Conservation (phyloP, 2,329 filamentous ascomycete genomes). For the Chaetomium strumarium region DNA sequence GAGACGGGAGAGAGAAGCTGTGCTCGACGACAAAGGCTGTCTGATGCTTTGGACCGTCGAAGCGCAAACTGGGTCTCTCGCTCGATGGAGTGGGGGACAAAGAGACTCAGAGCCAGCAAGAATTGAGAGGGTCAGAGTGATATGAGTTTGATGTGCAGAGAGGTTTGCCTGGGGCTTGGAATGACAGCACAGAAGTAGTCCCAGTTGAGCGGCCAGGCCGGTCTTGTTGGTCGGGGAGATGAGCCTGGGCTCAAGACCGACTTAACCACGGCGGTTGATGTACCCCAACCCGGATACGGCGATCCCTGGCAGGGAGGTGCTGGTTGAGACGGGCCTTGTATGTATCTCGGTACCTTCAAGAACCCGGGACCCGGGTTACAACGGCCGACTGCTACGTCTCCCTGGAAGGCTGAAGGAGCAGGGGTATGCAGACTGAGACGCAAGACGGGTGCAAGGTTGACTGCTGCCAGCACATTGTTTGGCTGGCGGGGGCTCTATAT, state of each 20-base stretch:
- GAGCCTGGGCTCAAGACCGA: conserved; percentile 10
- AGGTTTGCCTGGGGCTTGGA: conserved; percentile 2
- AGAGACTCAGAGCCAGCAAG: conserved; percentile 6
- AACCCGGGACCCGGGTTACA: conserved; percentile 3
- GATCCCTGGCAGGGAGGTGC: conserved; percentile 17
- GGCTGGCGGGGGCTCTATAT: conserved; percentile 17
- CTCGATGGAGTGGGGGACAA: conserved; percentile 6
- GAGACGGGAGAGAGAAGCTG: conserved; percentile 4
- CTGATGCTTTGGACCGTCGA: neutral
- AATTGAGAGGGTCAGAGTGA: conserved; percentile 3
- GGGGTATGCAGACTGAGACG: neutral
- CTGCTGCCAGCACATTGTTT: conserved; percentile 21
- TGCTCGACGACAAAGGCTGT: neutral
- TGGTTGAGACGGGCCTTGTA: neutral
- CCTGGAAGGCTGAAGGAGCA: conserved; percentile 3
- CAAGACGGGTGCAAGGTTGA: conserved; percentile 14
- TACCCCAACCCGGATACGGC: conserved; percentile 12
- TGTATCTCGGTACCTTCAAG: conserved; percentile 13
- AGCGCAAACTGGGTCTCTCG: neutral
- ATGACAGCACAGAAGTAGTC: conserved; percentile 8
- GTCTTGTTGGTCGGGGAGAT: conserved; percentile 16
- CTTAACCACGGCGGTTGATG: conserved; percentile 16
- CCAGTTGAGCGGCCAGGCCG: neutral
- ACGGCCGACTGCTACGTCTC: conserved; percentile 9
- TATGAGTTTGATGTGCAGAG: conserved; percentile 13